Conservation (phyloP, 2,329 filamentous ascomycete genomes). For the Arthrobotrys musiformis region DNA sequence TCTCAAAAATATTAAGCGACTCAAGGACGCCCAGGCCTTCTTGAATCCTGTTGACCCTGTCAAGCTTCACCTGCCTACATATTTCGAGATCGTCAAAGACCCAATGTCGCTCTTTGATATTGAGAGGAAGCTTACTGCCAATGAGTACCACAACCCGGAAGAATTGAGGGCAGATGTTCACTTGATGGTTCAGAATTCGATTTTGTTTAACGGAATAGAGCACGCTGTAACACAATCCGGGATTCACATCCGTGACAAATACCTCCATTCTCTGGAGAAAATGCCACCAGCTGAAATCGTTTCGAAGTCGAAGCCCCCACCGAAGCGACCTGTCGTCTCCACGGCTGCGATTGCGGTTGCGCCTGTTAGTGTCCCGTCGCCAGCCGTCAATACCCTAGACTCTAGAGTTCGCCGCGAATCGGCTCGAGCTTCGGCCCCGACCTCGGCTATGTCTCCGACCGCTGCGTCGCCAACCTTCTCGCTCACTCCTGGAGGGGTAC, state of each 20-base stretch:
- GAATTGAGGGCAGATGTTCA: conserved; percentile 79
- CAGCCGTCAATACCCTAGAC: conserved; percentile 60
- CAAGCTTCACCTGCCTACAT: conserved; percentile 79
- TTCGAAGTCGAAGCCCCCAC: conserved; percentile 70
- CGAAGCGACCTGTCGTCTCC: conserved; percentile 62
- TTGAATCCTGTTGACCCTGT: conserved; percentile 79
- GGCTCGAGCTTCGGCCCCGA: conserved; percentile 59
- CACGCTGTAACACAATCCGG: conserved; percentile 77
- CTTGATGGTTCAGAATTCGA: conserved; percentile 81
- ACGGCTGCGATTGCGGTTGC: conserved; percentile 61
- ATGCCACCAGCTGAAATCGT: conserved; percentile 69
- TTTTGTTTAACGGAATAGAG: conserved; percentile 81
- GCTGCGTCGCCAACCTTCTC: conserved; percentile 74
- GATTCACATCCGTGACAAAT: conserved; percentile 71
- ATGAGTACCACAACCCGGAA: conserved; percentile 75
- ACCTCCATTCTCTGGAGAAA: conserved; percentile 65
- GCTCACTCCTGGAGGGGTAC: conserved; percentile 79
- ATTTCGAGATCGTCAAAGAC: conserved; percentile 76
- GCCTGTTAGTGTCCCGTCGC: conserved; percentile 60
- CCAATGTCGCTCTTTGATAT: conserved; percentile 88
- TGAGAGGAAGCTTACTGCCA: conserved; percentile 79
- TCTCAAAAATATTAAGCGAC: conserved; percentile 83
- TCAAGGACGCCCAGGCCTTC: conserved; percentile 81
- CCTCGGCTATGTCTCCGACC: conserved; percentile 64
- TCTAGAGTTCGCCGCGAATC: conserved; percentile 66